A percentile compares a stretch with the other conserved stretches of the same genome.
These are phyloP conservation scores for Cardiospermum halicacabum DNA, from an alignment of 345 rosid species.

Conservation along the genomic window DNA sequence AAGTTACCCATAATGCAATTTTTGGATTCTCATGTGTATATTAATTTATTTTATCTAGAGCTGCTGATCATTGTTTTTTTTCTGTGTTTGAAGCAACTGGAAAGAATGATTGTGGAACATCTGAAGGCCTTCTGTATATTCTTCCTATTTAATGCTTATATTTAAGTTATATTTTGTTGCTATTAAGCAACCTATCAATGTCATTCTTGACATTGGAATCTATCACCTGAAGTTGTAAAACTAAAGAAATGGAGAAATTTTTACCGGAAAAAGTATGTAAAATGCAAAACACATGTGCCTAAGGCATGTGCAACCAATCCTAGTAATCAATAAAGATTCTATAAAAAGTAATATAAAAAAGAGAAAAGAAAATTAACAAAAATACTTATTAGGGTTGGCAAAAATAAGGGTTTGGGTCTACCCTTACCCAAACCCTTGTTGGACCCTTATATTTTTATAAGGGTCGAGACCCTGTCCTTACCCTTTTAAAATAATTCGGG, in stretches of 20 bases:
- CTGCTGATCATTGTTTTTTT: conserved; percentile 28
- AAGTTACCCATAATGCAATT: not conserved
- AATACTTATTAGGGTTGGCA: too few relatives aligned
- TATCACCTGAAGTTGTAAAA: not conserved
- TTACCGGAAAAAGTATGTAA: not conserved
- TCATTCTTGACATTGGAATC: not conserved
- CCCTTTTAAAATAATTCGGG: too few relatives aligned
- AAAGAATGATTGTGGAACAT: conserved; percentile 40
- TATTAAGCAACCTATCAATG: not conserved
- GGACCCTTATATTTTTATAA: too few relatives aligned
- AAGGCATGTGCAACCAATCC: too few relatives aligned
- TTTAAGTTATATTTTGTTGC: not conserved
- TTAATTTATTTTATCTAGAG: not conserved
- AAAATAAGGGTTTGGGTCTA: too few relatives aligned
- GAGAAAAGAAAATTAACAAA: too few relatives aligned
- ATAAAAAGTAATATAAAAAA: too few relatives aligned
- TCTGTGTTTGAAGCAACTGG: conserved; percentile 44
- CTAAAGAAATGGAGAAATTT: not conserved
- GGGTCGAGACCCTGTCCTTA: too few relatives aligned
- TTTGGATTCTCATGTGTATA: not conserved
- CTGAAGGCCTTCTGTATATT: conserved; percentile 56
- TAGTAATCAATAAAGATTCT: too few relatives aligned
- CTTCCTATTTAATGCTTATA: not conserved
- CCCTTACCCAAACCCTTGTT: too few relatives aligned
- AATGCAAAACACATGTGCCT: too few relatives aligned